Evolutionary conservation across 1,284 basidiomycete genomes (phyloP), one percentile per base, ranked within the genome.

Genomic region (Cutaneotrichosporon cyanovorans): DNA sequence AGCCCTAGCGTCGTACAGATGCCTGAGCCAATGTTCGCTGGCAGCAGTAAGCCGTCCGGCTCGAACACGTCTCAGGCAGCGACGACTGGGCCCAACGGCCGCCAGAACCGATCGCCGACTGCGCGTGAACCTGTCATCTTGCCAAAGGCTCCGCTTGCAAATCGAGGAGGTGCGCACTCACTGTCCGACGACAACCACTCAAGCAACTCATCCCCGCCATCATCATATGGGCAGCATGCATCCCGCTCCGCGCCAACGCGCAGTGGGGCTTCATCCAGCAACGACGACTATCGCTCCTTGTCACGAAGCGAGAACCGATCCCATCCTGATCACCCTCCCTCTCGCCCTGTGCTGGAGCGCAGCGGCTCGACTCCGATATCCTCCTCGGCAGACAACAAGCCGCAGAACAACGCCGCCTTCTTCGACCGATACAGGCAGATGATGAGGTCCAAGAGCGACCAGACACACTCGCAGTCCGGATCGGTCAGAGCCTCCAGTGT

Each of bases 401-500:
- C 74, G 3, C 25, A 7, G 7, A 28, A 12, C n/a, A n/a, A n/a
- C n/a, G n/a, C n/a, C 25, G 25, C 25, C 25, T 77, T 78, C 62
- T 76, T 78, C 54, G 76, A 79, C 48, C 74, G 73, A 51, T 75
- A 76, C 66, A 74, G 76, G 59, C 62, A 65, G 45, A 58, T 66
- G 54, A 38, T 54, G 15, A 48, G 46, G 25, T 48, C 48, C 18
- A 46, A 54, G 39, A 54, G 52, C 37, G 52, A 54, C 42, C 52
- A 54, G 33, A 47, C 48, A n/a, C 52, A 54, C 33, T 28, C 18
- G 15, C 18, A 12, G 42, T 36, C 25, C 25, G 19, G 7, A n/a
- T 30, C 16, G 15, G 40, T 10, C 32, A 34, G 7, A 8, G 9
- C 15, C 32, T 6, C 32, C 32, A 34, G 30, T 31, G 30, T 15